These are phyloP conservation scores for Hypocreales sp. DNA, from an alignment of 2,329 filamentous ascomycete species.

Conservation along the genomic window DNA sequence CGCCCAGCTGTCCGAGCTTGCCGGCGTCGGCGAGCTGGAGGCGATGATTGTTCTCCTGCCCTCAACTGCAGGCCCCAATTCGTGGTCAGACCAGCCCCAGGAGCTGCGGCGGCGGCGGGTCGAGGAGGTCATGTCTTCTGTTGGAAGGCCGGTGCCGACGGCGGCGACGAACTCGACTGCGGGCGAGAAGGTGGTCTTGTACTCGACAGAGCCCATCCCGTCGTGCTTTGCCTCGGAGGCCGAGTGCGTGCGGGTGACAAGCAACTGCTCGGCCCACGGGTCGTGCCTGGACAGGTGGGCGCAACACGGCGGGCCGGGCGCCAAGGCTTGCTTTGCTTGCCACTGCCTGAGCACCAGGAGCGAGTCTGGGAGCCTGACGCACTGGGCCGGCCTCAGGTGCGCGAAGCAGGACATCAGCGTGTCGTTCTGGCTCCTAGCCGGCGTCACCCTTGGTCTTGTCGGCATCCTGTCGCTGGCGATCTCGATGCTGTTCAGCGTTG, in stretches of 20 bases:
- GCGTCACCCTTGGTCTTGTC: conserved; percentile 56
- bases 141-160: conserved; percentile 12
- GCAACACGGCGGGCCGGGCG: conserved; percentile 21
- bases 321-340: conserved; percentile 59
- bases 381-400: conserved; percentile 78
- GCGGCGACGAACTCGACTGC: conserved; percentile 10
- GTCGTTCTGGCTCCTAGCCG: conserved; percentile 75
- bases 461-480: conserved; percentile 55
- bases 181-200: conserved; percentile 15
- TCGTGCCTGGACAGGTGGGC: conserved; percentile 54
- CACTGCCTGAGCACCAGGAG: conserved; percentile 48
- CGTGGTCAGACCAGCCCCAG: conserved; percentile 24
- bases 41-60: conserved; percentile 41
- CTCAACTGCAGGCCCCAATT: conserved; percentile 20
- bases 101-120: conserved; percentile 32
- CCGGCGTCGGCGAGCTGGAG: conserved; percentile 35
- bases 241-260: conserved; percentile 53
- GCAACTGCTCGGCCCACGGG: conserved; percentile 73
- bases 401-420: conserved; percentile 83
- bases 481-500: conserved; percentile 67
- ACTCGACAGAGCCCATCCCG: conserved; percentile 35
- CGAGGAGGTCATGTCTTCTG: conserved; percentile 29
- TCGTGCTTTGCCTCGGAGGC: conserved; percentile 60
- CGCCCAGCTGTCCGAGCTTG: conserved; percentile 26
- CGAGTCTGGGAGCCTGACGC: conserved; percentile 43